Percentiles rank a stretch among this genome's conserved stretches.
phyloP scores from a whole-genome alignment of 768 basidiomycete species.

The Psilocybe sp. region DNA sequence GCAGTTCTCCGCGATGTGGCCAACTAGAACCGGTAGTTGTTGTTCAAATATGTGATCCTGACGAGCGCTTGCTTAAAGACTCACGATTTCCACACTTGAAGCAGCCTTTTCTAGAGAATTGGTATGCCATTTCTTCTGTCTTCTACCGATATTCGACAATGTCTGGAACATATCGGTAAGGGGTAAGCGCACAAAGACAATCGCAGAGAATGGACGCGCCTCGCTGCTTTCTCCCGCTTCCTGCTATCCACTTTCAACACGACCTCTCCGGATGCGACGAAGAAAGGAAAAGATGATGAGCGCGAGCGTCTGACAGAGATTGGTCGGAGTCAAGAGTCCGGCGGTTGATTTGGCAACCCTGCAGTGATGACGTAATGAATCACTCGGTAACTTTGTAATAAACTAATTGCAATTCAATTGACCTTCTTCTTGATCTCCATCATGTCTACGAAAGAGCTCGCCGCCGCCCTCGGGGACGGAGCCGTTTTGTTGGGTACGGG shows the following conservation, averaged over 20 bases:
- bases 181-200: conserved; percentile 1
- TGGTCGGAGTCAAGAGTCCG: too few species aligned
- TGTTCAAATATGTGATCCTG: conserved; percentile 9
- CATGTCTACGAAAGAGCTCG: conserved; percentile 16
- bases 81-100: conserved; percentile 92
- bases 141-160: conserved; percentile 22
- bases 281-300: conserved; percentile 31
- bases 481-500: conserved; percentile 33
- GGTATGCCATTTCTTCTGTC: conserved; percentile 64
- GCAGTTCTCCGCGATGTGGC: conserved; percentile 92
- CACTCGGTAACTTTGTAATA: too few species aligned
- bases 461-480: conserved; percentile 31
- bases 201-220: conserved; percentile 13
- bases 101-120: conserved; percentile 84
- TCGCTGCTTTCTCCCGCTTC: conserved; percentile 76
- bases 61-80: conserved; percentile 25
- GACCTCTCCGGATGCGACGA: conserved; percentile 61
- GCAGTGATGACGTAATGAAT: too few species aligned
- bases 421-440: too few species aligned
- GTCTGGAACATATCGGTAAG: conserved; percentile 26
- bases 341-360: too few species aligned
- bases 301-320: too few species aligned
- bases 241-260: conserved; percentile 63
- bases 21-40: conserved; percentile 49
- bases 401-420: too few species aligned